phyloP scores from a whole-genome alignment of 192 early-diverging fungal species.

The Entomortierella beljakovae region DNA sequence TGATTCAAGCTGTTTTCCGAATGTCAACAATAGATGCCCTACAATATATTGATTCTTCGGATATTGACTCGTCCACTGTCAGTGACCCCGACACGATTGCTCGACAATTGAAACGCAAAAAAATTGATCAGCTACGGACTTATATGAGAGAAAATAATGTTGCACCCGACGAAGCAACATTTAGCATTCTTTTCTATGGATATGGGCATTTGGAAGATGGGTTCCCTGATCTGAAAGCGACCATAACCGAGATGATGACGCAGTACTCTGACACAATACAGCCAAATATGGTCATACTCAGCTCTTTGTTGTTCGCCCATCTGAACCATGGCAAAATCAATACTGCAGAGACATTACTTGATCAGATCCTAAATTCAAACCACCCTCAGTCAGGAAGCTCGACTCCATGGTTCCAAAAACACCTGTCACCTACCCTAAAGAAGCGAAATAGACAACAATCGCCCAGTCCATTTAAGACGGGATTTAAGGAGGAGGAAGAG shows the following conservation, averaged over 20 bases:
- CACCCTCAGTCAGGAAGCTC: not conserved
- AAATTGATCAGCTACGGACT: slow-evolving; percentile 8
- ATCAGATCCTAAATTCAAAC: slow-evolving; percentile 19
- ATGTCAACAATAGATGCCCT: slow-evolving; percentile 25
- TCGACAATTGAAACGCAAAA: slow-evolving; percentile 20
- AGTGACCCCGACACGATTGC: not conserved
- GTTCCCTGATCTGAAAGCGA: slow-evolving; percentile 22
- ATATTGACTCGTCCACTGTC: not conserved
- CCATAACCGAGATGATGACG: slow-evolving; percentile 18
- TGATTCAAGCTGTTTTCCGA: slow-evolving; percentile 32
- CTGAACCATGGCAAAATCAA: slow-evolving; percentile 32
- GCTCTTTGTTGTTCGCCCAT: slow-evolving; percentile 40
- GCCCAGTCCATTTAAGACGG: slow-evolving; percentile 4
- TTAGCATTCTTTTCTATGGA: slow-evolving; percentile 39
- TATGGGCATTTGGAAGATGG: slow-evolving; percentile 39
- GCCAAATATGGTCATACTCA: slow-evolving; percentile 25
- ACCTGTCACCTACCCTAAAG: not conserved
- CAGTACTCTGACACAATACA: not conserved
- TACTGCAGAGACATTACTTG: slow-evolving; percentile 25
- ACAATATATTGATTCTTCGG: slow-evolving; percentile 9
- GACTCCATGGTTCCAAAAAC: not conserved
- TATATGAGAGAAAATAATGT: slow-evolving; percentile 20
- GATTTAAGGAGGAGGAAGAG: not conserved
- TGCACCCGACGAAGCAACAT: slow-evolving; percentile 17
- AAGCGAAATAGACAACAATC: not conserved